These are phyloP conservation scores for Saturnispora halmiae DNA, from an alignment of 805 yeast species.

Conservation along the genomic window DNA sequence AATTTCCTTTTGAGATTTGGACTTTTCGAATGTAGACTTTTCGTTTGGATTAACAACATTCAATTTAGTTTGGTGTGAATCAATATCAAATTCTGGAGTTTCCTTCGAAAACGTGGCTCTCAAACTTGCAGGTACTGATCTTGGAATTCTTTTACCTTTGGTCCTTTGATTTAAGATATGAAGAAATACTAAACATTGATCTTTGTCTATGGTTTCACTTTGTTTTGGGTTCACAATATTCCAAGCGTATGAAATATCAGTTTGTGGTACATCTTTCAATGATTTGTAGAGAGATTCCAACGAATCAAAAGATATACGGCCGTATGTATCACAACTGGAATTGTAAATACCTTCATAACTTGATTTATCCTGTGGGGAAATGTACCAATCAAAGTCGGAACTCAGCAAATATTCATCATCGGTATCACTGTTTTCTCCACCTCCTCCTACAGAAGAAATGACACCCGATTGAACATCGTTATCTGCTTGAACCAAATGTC, in stretches of 20 bases:
- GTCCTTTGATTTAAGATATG: constrained; percentile 85
- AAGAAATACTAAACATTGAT: constrained; percentile 79
- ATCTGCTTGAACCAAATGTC: constrained; percentile 79
- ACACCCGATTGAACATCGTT: constrained; percentile 39
- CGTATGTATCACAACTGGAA: constrained; percentile 65
- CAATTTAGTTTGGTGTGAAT: constrained; percentile 42
- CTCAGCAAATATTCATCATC: constrained; percentile 58
- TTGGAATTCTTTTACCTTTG: constrained; percentile 73
- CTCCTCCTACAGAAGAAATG: constrained; percentile 20
- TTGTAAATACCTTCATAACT: constrained; percentile 73
- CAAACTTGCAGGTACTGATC: constrained; percentile 88
- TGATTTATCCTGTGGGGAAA: constrained; percentile 75
- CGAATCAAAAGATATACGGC: constrained; percentile 69
- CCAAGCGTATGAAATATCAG: constrained; percentile 90
- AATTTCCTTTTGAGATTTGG: constrained; percentile 37
- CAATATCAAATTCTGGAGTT: constrained; percentile 60
- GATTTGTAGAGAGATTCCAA: constrained; percentile 60
- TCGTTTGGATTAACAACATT: constrained; percentile 11
- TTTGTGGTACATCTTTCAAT: constrained; percentile 63
- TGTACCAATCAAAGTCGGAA: constrained; percentile 89
- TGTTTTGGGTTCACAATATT: constrained; percentile 87
- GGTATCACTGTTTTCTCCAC: constrained; percentile 35
- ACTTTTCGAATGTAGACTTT: neutral
- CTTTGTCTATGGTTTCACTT: constrained; percentile 82
- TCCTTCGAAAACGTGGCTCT: constrained; percentile 88